Evolutionary conservation across 805 yeast genomes (phyloP).

Genomic region (Kluyveromyces nonfermentans): DNA sequence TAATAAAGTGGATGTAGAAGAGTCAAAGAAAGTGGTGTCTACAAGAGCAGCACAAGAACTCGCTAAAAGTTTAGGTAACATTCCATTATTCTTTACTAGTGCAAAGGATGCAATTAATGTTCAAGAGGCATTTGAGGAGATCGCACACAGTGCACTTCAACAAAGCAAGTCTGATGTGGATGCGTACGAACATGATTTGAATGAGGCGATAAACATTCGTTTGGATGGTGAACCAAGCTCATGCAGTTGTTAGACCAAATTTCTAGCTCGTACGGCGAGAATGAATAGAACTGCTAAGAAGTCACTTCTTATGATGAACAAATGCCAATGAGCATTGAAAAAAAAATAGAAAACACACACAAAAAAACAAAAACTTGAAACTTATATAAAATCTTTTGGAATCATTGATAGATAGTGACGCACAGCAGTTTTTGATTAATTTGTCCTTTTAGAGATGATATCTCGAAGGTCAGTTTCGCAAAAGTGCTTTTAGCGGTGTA

Average conservation of each 20-base stretch:
- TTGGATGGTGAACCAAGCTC: slow-evolving; percentile 71
- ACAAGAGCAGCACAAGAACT: slow-evolving; percentile 51
- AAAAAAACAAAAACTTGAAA: too few relatives aligned
- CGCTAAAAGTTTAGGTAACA: slow-evolving; percentile 57
- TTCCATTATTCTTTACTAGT: slow-evolving; percentile 94
- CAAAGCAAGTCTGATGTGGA: slow-evolving; percentile 66
- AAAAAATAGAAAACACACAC: background rate
- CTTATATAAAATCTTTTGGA: background rate
- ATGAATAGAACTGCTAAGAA: background rate
- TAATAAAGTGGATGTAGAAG: slow-evolving; percentile 91
- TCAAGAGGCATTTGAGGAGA: slow-evolving; percentile 90
- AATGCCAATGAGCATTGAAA: background rate
- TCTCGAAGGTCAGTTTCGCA: background rate
- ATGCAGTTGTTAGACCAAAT: slow-evolving; percentile 52
- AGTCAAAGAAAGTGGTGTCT: slow-evolving; percentile 66
- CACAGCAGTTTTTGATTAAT: background rate
- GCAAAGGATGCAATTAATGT: slow-evolving; percentile 95
- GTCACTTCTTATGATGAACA: background rate
- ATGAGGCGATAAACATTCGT: slow-evolving; percentile 92
- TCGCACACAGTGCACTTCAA: slow-evolving; percentile 90
- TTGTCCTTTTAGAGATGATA: background rate
- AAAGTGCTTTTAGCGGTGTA: background rate
- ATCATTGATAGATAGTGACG: background rate
- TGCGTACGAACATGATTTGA: slow-evolving; percentile 86
- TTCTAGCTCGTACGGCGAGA: background rate